Evolutionary conservation across 768 basidiomycete species (phyloP), one percentile per base, ranked within the genome.

Genomic region (Leccinum subgranulosum): DNA sequence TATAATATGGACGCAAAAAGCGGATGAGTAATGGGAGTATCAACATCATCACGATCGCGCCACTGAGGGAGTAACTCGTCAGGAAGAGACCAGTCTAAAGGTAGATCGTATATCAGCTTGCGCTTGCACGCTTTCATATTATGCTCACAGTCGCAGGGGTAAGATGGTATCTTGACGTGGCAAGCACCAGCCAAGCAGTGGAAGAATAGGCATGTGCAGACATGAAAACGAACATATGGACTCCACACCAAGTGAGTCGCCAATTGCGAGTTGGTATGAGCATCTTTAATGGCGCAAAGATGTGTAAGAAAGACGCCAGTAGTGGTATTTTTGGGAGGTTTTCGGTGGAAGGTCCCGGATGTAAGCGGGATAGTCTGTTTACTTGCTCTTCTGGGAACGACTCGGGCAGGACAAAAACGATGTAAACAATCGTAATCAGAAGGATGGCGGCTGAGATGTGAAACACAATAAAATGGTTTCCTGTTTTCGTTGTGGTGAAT

Each of bases 51-150:
- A 55, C 17, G 33, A 74, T 34, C 25, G 59, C 55, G 33, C 56
- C 43, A 19, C 65, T 64, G 29, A 60, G n/a, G 52, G 62, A 60
- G 21, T 57, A 7, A 1, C 59, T 45, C 1, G 67, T 65, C 29
- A 73, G 51, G 43, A 68, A 61, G 9, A 69, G 49, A 15, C 73
- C 73, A 3, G 66, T 74, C 73, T 73, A 23, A n/a, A 41, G 5
- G 19, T 12, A 21, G 36, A 4, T 41, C 1, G 10, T 12, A 12
- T 15, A 41, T 58, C 7, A 62, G 46, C 29, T 21, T 29, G 15
- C 1, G 19, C 4, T 4, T 1, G 9, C 4, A 45, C 9, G 15
- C 11, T 2, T 25, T 5, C n/a, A 19, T 8, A 14, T 17, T 19
- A 1, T 11, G 43, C 64, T 43, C 34, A 74, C 73, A 14, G 68